These are phyloP conservation scores for Dalechampia spathulata DNA, from an alignment of 441 rosid genomes.

Conservation along the genomic window DNA sequence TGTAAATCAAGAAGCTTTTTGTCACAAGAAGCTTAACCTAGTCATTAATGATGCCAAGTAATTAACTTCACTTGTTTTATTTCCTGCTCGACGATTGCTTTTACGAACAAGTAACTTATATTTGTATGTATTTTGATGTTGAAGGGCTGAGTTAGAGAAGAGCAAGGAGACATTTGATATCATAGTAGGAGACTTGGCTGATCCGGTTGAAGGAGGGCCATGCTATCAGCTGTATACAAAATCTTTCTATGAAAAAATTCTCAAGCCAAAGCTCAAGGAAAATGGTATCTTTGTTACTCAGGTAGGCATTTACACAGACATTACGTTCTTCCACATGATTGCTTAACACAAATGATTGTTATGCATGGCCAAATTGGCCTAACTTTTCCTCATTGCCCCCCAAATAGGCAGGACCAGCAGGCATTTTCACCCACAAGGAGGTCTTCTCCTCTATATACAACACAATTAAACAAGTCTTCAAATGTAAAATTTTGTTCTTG, in stretches of 20 bases:
- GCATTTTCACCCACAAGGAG: conserved; percentile 86
- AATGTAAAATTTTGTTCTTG: conserved; percentile 51
- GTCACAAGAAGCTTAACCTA: conserved; percentile 59
- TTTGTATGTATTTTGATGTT: not conserved
- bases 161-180: conserved; percentile 70
- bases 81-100: not conserved
- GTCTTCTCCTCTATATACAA: conserved; percentile 86
- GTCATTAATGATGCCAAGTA: conserved; percentile 84
- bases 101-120: too few relatives aligned
- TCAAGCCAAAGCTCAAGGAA: conserved; percentile 68
- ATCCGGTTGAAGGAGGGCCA: conserved; percentile 96
- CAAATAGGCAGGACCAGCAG: conserved; percentile 94
- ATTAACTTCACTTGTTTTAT: conserved; percentile 2
- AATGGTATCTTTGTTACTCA: conserved; percentile 90
- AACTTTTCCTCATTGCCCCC: too few relatives aligned
- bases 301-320: conserved; percentile 22
- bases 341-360: too few relatives aligned
- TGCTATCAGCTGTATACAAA: conserved; percentile 96
- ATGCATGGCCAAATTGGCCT: too few relatives aligned
- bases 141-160: conserved; percentile 72
- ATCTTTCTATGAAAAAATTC: conserved; percentile 62
- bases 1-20: conserved; percentile 66
- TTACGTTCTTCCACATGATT: too few relatives aligned
- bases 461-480: conserved; percentile 88
- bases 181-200: conserved; percentile 91